Conservation (phyloP, 2,329 filamentous ascomycete genomes). For the Aspergillus sp. region DNA sequence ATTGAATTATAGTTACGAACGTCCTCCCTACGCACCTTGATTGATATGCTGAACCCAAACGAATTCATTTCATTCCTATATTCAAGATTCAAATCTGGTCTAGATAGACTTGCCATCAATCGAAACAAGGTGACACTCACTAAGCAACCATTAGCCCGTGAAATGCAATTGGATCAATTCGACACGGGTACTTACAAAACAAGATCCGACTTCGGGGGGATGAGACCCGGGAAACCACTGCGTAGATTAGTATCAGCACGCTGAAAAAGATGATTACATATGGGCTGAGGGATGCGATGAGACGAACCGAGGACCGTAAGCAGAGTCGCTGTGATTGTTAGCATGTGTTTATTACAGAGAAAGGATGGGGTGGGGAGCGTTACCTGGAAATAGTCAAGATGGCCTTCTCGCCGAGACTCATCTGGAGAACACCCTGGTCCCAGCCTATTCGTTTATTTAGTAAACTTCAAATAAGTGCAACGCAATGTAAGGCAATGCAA, state of each 20-base stretch:
- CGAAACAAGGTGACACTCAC: constrained; percentile 7
- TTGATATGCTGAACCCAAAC: not conserved
- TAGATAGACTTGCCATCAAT: constrained; percentile 47
- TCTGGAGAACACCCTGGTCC: constrained; percentile 77
- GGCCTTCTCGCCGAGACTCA: constrained; percentile 88
- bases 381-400: constrained; percentile 74
- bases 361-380: constrained; percentile 16
- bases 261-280: not conserved
- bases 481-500: not conserved
- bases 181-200: constrained; percentile 63
- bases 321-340: constrained; percentile 28
- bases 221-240: constrained; percentile 72
- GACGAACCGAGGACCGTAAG: constrained; percentile 36
- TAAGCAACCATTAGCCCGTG: not conserved
- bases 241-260: not conserved
- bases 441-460: constrained; percentile 45
- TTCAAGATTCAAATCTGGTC: too few species aligned
- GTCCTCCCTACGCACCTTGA: too few species aligned
- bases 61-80: not conserved
- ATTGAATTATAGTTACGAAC: too few species aligned
- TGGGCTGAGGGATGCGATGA: not conserved
- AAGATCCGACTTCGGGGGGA: constrained; percentile 66
- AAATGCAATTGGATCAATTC: not conserved
- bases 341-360: constrained; percentile 4
- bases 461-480: not conserved